Conservation (phyloP, 495 filamentous ascomycete genomes). For the Penicillium cinerascens region DNA sequence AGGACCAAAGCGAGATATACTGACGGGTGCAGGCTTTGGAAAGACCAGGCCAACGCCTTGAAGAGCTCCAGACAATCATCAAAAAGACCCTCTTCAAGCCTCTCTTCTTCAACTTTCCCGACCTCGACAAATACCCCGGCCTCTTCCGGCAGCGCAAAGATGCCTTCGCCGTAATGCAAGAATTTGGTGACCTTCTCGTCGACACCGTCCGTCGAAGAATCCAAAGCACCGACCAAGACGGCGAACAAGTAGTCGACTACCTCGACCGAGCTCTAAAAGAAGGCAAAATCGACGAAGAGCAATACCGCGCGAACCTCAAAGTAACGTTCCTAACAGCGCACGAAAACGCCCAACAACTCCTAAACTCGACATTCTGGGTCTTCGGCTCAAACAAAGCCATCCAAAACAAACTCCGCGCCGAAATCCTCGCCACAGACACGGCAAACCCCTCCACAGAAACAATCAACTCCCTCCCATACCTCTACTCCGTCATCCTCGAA, state of each 20-base stretch:
- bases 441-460: constrained; percentile 16
- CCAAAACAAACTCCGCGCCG: constrained; percentile 27
- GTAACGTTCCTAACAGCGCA: constrained; percentile 35
- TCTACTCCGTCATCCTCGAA: constrained; percentile 36
- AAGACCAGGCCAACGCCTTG: constrained; percentile 19
- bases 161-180: constrained; percentile 26
- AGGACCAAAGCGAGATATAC: background rate
- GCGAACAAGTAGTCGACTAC: constrained; percentile 21
- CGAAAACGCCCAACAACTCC: constrained; percentile 33
- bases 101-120: constrained; percentile 38
- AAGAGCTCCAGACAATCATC: constrained; percentile 27
- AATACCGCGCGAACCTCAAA: constrained; percentile 35
- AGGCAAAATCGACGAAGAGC: constrained; percentile 21
- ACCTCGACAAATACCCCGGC: constrained; percentile 28
- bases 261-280: constrained; percentile 22
- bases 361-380: constrained; percentile 30
- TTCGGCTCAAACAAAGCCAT: constrained; percentile 22
- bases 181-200: constrained; percentile 28
- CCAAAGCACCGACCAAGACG: background rate
- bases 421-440: constrained; percentile 11
- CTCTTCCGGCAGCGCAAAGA: constrained; percentile 23
- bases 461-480: constrained; percentile 31
- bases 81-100: constrained; percentile 37
- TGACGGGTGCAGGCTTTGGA: constrained; percentile 6
- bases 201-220: constrained; percentile 16